Conservation (phyloP, 2,329 filamentous ascomycete genomes). For the Clonostachys rosea region DNA sequence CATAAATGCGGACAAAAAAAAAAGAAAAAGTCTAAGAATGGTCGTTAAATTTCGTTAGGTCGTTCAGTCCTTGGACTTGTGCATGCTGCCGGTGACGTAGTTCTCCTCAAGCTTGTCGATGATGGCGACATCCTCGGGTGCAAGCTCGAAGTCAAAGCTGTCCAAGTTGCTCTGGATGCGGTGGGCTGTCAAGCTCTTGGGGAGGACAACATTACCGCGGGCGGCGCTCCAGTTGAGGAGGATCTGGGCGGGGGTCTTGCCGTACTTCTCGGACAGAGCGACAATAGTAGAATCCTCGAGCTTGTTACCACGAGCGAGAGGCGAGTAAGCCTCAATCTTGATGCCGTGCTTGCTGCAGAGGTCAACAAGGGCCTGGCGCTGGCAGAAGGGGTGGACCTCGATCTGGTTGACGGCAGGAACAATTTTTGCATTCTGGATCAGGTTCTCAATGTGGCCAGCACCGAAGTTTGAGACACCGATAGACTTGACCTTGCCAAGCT, state of each 20-base stretch:
- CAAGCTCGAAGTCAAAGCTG: constrained; percentile 58
- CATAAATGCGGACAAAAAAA: too few species aligned
- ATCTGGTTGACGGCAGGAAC: constrained; percentile 73
- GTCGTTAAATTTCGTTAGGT: background rate
- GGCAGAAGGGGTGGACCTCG: constrained; percentile 72
- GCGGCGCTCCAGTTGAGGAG: constrained; percentile 77
- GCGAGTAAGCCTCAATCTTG: constrained; percentile 54
- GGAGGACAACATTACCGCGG: constrained; percentile 67
- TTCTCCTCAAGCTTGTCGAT: constrained; percentile 68
- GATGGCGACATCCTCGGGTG: constrained; percentile 50
- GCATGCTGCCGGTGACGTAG: constrained; percentile 58
- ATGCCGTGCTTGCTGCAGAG: constrained; percentile 55
- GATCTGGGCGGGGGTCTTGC: constrained; percentile 67
- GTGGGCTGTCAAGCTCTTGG: constrained; percentile 64
- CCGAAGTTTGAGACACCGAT: constrained; percentile 82
- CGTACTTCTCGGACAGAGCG: constrained; percentile 62
- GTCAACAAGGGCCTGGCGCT: constrained; percentile 52
- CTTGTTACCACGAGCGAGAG: constrained; percentile 27
- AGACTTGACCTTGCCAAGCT: constrained; percentile 57
- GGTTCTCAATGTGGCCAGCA: constrained; percentile 50
- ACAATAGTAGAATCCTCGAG: constrained; percentile 55
- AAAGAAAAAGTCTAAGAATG: too few species aligned
- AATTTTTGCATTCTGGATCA: constrained; percentile 52
- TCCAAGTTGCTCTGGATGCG: constrained; percentile 64
- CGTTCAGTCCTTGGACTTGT: constrained; percentile 29